Evolutionary conservation across 1,284 basidiomycete species (phyloP).

Genomic region (Trametes sp.): DNA sequence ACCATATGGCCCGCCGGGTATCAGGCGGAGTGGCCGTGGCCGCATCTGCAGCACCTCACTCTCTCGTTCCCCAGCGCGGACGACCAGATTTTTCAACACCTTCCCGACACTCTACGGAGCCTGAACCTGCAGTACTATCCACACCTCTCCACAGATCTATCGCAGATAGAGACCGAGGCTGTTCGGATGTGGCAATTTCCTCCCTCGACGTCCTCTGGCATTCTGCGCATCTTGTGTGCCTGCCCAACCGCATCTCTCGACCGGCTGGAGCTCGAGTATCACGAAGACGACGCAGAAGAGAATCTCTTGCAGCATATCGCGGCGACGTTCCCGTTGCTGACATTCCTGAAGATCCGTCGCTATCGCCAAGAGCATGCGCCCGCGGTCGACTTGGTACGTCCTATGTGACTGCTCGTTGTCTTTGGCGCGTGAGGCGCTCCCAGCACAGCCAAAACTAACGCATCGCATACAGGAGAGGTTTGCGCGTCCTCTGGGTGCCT

Average conservation of each 20-base stretch:
- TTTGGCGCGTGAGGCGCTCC: too few relatives aligned
- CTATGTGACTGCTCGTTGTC: too few relatives aligned
- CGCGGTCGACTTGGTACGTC: too few relatives aligned
- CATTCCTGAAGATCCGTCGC: not conserved
- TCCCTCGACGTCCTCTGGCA: not conserved
- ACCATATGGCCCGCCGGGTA: conserved; percentile 1
- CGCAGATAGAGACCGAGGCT: not conserved
- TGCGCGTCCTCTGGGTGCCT: too few relatives aligned
- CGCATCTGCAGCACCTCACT: not conserved
- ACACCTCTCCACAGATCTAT: not conserved
- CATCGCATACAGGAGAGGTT: too few relatives aligned
- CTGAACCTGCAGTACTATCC: not conserved
- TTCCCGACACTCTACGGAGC: not conserved
- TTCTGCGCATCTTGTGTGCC: not conserved
- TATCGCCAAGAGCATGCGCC: too few relatives aligned
- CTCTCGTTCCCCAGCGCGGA: not conserved
- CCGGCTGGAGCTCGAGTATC: conserved; percentile 1
- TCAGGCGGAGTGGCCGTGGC: not conserved
- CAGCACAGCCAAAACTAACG: too few relatives aligned
- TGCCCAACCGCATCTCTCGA: not conserved
- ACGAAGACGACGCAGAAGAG: not conserved
- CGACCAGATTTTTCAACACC: not conserved
- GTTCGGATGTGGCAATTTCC: too few relatives aligned
- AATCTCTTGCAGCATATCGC: not conserved
- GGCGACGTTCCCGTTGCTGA: not conserved